phyloP scores from a whole-genome alignment of 192 early-diverging fungal genomes.

The Podila horticola region DNA sequence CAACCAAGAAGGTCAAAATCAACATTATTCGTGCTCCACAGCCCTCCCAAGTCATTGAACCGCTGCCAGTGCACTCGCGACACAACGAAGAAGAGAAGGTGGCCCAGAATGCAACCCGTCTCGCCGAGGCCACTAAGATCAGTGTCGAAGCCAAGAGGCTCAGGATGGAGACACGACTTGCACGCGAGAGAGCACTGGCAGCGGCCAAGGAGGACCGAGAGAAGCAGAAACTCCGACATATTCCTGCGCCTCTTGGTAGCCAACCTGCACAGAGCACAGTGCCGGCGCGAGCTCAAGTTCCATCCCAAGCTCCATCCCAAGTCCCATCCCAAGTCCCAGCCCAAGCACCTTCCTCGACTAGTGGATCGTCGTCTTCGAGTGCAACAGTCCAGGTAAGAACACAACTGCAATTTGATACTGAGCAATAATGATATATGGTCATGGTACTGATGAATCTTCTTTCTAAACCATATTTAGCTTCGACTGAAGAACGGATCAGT shows the following conservation, averaged over 20 bases:
- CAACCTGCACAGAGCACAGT: too few species aligned
- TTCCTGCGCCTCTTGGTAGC: too few species aligned
- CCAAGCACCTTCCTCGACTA: too few species aligned
- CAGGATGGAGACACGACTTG: conserved; percentile 23
- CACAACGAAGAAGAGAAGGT: conserved; percentile 21
- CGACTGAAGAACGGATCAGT: conserved; percentile 38
- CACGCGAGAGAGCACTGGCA: conserved; percentile 30
- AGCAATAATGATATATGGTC: background rate
- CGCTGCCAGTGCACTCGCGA: conserved; percentile 24
- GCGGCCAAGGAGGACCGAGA: conserved; percentile 41
- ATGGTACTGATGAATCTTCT: background rate
- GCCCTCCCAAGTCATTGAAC: background rate
- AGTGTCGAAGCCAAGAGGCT: conserved; percentile 24
- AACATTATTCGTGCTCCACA: conserved; percentile 25
- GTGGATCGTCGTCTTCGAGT: background rate
- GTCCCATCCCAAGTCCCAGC: too few species aligned
- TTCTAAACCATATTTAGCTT: conserved; percentile 4
- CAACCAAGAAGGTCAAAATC: conserved; percentile 43
- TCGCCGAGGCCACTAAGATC: conserved; percentile 23
- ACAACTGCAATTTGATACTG: background rate
- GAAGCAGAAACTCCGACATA: too few species aligned
- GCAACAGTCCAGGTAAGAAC: conserved; percentile 30
- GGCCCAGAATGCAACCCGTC: conserved; percentile 19
- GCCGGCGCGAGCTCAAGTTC: too few species aligned
- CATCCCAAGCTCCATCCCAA: too few species aligned